Base-by-base conservation (phyloP, 257 asterid species). In the Cinchona pubescens region DNA sequence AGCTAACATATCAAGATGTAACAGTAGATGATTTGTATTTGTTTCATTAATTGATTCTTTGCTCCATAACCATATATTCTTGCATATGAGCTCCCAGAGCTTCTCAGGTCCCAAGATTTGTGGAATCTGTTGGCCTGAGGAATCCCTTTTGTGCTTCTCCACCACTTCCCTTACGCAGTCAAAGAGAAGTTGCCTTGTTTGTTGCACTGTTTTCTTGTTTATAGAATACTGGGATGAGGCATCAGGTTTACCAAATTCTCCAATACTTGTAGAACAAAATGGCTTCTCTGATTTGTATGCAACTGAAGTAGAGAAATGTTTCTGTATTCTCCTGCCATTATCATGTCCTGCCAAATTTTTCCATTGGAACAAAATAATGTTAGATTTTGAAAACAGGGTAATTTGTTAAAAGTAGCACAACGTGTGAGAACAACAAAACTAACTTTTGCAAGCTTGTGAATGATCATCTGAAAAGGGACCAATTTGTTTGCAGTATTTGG, bases 11-110 rank as follows among this genome's bases (percentile, higher is more conserved):
- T 90, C 91, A 64, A 30, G 75, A 29, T 59, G 80, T 56, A n/a
- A n/a, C n/a, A 87, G 64, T 35, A 85, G 75, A 61, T 70, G 81
- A 59, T 32, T 43, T 27, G 79, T 71, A 63, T 85, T 89, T 21
- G 79, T 76, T 61, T 85, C 92, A 75, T 88, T 79, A 8, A 87
- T 78, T 11, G 96, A 67, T 8, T 90, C 80, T 79, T 83, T 81
- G 85, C 98, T 93, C 95, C 96, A 93, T 15, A 37, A 14, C 89
- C 92, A 85, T 60, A 90, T 83, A 78, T 88, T 82, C 68, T 90
- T 89, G 58, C 89, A 86, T 0, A 90, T 83, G 45, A 63, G 81
- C 68, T 87, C 88, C 94, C 96, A 85, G 1, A 91, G 84, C 79
- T 91, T 84, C 34, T 93, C 96, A 16, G 90, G 78, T 64, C 88